phyloP scores from a whole-genome alignment of 2,329 filamentous ascomycete genomes.

The Huntiella bhutanensis region DNA sequence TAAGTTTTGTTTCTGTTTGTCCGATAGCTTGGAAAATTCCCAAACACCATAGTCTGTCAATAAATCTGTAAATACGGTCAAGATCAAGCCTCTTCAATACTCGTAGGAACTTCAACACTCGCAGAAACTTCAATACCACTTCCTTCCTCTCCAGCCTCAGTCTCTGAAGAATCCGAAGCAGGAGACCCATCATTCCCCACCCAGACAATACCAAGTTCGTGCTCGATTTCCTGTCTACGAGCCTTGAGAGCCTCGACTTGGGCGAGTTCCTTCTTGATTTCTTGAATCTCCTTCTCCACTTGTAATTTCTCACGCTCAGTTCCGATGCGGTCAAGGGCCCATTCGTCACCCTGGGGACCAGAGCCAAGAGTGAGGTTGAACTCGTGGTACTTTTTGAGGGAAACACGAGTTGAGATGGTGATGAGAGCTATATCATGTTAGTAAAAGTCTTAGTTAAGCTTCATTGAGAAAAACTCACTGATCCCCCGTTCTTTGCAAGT shows the following conservation, averaged over 20 bases:
- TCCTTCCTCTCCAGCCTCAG: no score
- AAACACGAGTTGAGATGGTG: slow-evolving; percentile 86
- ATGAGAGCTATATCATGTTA: slow-evolving; percentile 48
- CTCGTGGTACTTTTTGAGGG: slow-evolving; percentile 87
- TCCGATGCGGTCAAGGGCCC: slow-evolving; percentile 86
- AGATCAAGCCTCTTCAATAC: no score
- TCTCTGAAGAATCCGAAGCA: no score
- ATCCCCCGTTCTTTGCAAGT: slow-evolving; percentile 83
- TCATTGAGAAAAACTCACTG: slow-evolving; percentile 38
- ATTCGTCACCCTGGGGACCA: slow-evolving; percentile 65
- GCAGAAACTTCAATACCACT: no score
- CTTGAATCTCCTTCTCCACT: slow-evolving; percentile 76
- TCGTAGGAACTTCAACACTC: no score
- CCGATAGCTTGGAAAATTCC: no score
- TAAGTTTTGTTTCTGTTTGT: no score
- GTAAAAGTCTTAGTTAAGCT: slow-evolving; percentile 1
- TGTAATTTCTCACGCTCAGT: slow-evolving; percentile 84
- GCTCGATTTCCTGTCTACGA: slow-evolving; percentile 62
- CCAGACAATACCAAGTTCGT: slow-evolving; percentile 51
- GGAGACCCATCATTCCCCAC: slow-evolving; percentile 29
- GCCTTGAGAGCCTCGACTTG: slow-evolving; percentile 73
- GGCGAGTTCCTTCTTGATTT: slow-evolving; percentile 59
- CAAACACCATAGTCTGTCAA: no score
- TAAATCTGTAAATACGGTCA: no score
- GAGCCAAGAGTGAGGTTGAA: slow-evolving; percentile 74